A percentile compares a stretch with the other conserved stretches of the same genome.
Evolutionary conservation across 768 basidiomycete genomes (phyloP).

Genomic region (Agrocybe praecox): DNA sequence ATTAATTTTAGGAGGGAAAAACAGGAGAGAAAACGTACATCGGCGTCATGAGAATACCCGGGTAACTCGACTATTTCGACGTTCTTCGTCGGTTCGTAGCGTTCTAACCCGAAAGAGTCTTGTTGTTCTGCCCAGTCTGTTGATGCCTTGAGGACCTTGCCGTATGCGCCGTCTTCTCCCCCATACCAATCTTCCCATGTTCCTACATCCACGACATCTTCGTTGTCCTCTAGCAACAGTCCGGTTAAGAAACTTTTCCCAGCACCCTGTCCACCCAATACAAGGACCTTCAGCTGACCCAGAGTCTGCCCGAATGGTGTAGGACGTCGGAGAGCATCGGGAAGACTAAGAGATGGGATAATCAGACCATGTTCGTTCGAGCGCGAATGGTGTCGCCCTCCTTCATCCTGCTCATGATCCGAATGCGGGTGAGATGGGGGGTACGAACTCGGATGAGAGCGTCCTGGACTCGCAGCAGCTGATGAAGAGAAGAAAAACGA

Average conservation of each 20-base stretch:
- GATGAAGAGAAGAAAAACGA: slow-evolving; percentile 82
- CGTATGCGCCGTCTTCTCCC: slow-evolving; percentile 23
- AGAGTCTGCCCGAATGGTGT: slow-evolving; percentile 71
- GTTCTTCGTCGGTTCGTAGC: slow-evolving; percentile 65
- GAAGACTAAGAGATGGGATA: slow-evolving; percentile 70
- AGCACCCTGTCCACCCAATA: slow-evolving; percentile 47
- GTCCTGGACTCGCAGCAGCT: slow-evolving; percentile 61
- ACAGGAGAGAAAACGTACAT: slow-evolving; percentile 46
- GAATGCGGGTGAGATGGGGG: slow-evolving; percentile 39
- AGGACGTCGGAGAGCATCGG: slow-evolving; percentile 60
- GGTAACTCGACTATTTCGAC: slow-evolving; percentile 60
- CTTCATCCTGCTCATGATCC: slow-evolving; percentile 16
- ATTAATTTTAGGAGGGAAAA: not conserved
- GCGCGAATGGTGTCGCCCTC: slow-evolving; percentile 1
- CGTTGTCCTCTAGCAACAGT: slow-evolving; percentile 62
- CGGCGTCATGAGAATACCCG: slow-evolving; percentile 41
- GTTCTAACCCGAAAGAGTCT: slow-evolving; percentile 66
- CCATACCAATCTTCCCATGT: slow-evolving; percentile 51
- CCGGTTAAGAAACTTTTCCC: slow-evolving; percentile 49
- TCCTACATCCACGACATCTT: slow-evolving; percentile 66
- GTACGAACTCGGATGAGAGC: slow-evolving; percentile 41
- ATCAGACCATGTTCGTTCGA: slow-evolving; percentile 51
- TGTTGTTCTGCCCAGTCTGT: slow-evolving; percentile 75
- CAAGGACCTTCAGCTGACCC: slow-evolving; percentile 59
- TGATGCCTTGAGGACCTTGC: slow-evolving; percentile 55